phyloP scores from a whole-genome alignment of 2,329 filamentous ascomycete genomes.

The Talaromyces funiculosus region DNA sequence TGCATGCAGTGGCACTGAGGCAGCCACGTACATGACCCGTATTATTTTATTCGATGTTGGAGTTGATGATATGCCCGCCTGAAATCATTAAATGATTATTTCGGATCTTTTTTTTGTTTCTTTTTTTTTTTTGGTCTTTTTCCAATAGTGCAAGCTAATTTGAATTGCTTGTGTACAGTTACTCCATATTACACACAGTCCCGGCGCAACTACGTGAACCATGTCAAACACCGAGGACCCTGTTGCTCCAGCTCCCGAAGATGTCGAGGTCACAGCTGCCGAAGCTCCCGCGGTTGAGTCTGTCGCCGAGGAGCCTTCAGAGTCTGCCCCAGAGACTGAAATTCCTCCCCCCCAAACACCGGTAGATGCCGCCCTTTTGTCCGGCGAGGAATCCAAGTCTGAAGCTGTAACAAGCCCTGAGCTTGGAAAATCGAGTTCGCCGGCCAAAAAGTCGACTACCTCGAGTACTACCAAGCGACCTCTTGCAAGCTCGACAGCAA shows the following conservation, averaged over 20 bases:
- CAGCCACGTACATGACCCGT: not conserved
- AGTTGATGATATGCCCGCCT: not conserved
- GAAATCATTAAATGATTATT: not conserved
- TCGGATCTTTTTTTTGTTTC: too few species aligned
- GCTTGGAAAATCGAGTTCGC: conserved; percentile 30
- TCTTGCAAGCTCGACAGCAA: conserved; percentile 28
- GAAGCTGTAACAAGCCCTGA: conserved; percentile 31
- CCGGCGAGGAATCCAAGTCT: conserved; percentile 27
- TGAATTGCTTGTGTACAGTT: not conserved
- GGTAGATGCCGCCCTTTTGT: conserved; percentile 28
- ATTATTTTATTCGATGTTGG: not conserved
- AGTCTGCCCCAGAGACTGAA: conserved; percentile 25
- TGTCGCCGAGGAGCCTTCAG: conserved; percentile 2
- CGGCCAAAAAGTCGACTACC: conserved; percentile 24
- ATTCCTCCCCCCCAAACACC: conserved; percentile 31
- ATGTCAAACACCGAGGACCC: conserved; percentile 23
- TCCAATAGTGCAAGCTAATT: not conserved
- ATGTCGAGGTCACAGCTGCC: conserved; percentile 20
- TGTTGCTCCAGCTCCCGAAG: conserved; percentile 22
- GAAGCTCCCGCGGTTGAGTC: not conserved
- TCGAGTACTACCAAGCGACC: conserved; percentile 17
- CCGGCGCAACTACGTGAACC: not conserved
- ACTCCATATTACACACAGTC: not conserved
- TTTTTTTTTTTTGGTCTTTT: too few species aligned
- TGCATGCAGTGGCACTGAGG: not conserved